Conservation (phyloP, 345 rosid genomes). For the Ricinus communis region DNA sequence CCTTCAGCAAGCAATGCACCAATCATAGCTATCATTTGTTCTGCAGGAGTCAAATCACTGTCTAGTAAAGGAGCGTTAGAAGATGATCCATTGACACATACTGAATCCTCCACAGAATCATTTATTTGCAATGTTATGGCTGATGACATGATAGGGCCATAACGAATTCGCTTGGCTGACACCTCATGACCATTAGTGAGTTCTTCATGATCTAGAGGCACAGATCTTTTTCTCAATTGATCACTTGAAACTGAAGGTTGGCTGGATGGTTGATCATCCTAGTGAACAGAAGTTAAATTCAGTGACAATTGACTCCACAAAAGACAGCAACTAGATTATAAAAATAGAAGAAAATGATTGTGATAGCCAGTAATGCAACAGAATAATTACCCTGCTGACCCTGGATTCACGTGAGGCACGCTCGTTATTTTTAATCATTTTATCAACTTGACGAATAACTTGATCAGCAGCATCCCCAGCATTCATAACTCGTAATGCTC, state of each 20-base stretch:
- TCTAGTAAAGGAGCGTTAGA: slow-evolving; percentile 48
- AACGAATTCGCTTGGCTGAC: slow-evolving; percentile 57
- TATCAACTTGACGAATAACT: slow-evolving; percentile 91
- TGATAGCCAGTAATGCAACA: not conserved
- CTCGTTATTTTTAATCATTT: slow-evolving; percentile 73
- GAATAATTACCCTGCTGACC: slow-evolving; percentile 54
- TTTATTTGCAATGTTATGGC: slow-evolving; percentile 41
- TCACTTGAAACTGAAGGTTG: slow-evolving; percentile 59
- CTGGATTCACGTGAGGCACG: slow-evolving; percentile 82
- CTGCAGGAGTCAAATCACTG: slow-evolving; percentile 79
- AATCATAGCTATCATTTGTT: slow-evolving; percentile 96
- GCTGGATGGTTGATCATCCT: slow-evolving; percentile 71
- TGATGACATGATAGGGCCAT: slow-evolving; percentile 43
- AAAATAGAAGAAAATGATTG: not conserved
- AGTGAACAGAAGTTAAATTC: slow-evolving; percentile 24
- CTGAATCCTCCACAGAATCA: slow-evolving; percentile 50
- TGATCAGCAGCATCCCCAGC: slow-evolving; percentile 97
- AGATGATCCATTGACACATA: slow-evolving; percentile 55
- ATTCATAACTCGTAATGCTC: slow-evolving; percentile 81
- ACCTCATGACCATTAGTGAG: slow-evolving; percentile 51
- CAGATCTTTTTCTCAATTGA: slow-evolving; percentile 61
- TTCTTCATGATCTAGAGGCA: slow-evolving; percentile 64
- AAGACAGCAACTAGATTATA: slow-evolving; percentile 1
- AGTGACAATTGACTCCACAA: not conserved
- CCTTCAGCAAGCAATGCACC: slow-evolving; percentile 99